Conservation (phyloP, 345 rosid species). For the Camelina hispida region DNA sequence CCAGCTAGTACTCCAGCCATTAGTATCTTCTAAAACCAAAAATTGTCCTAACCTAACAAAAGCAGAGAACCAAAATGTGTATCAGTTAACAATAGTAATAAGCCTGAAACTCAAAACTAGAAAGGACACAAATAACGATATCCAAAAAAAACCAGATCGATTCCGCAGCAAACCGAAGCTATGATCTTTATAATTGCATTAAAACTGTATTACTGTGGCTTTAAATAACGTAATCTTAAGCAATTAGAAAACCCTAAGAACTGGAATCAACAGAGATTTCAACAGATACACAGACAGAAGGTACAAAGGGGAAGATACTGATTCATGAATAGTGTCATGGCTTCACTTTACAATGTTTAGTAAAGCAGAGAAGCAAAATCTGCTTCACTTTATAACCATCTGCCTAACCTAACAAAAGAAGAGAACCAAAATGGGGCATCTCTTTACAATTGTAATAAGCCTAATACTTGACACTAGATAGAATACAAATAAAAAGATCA, state of each 20-base stretch:
- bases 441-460: no score
- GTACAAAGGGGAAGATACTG: background rate
- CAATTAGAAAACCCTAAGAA: background rate
- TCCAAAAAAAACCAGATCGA: background rate
- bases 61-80: background rate
- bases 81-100: conserved; percentile 12
- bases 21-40: conserved; percentile 25
- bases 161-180: background rate
- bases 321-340: background rate
- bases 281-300: background rate
- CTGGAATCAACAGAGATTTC: background rate
- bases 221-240: background rate
- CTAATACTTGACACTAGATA: no score
- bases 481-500: no score
- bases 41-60: conserved; percentile 29
- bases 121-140: background rate
- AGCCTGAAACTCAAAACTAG: background rate
- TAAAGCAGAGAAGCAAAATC: no score
- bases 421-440: no score
- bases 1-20: conserved; percentile 62
- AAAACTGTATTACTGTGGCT: background rate
- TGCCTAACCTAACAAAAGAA: no score
- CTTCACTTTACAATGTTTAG: no score
- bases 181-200: conserved; percentile 2
- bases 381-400: no score